A percentile compares a stretch with the other conserved stretches of the same genome.
Evolutionary conservation across 1,284 basidiomycete species (phyloP).

Genomic region (Irpex sp.): DNA sequence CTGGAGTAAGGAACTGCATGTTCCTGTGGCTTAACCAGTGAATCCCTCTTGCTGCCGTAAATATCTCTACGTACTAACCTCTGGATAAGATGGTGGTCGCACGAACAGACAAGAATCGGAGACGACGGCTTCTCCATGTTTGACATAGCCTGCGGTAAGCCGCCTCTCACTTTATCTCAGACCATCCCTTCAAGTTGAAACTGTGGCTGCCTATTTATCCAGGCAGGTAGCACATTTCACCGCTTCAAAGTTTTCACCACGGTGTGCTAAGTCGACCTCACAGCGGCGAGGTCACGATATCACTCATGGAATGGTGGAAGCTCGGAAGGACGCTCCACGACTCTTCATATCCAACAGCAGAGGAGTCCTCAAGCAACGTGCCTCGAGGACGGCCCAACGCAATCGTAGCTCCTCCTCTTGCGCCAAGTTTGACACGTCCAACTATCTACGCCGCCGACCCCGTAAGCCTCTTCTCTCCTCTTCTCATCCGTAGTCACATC

Average conservation of each 20-base stretch:
- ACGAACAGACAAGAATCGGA: constrained; percentile 25
- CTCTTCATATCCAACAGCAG: constrained; percentile 3
- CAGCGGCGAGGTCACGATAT: constrained; percentile 24
- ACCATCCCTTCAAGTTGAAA: not conserved
- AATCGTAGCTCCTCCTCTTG: constrained; percentile 8
- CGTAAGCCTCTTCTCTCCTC: constrained; percentile 23
- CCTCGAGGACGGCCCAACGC: not conserved
- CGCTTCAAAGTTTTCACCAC: not conserved
- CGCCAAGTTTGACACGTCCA: constrained; percentile 16
- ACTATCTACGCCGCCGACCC: constrained; percentile 32
- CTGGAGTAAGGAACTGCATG: constrained; percentile 54
- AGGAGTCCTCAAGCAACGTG: not conserved
- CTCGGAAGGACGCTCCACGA: constrained; percentile 12
- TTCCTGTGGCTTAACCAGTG: constrained; percentile 51
- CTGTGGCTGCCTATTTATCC: not conserved
- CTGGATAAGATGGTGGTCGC: constrained; percentile 35
- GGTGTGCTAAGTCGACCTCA: not conserved
- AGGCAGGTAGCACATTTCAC: constrained; percentile 18
- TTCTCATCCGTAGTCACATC: not conserved
- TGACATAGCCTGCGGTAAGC: constrained; percentile 49
- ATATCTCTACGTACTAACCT: constrained; percentile 16
- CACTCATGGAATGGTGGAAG: constrained; percentile 27
- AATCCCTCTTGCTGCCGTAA: not conserved
- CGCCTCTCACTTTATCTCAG: not conserved
- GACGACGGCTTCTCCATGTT: constrained; percentile 29